Conservation (phyloP, 371 early-diverging fungal genomes). For the Mucor circinelloides region DNA sequence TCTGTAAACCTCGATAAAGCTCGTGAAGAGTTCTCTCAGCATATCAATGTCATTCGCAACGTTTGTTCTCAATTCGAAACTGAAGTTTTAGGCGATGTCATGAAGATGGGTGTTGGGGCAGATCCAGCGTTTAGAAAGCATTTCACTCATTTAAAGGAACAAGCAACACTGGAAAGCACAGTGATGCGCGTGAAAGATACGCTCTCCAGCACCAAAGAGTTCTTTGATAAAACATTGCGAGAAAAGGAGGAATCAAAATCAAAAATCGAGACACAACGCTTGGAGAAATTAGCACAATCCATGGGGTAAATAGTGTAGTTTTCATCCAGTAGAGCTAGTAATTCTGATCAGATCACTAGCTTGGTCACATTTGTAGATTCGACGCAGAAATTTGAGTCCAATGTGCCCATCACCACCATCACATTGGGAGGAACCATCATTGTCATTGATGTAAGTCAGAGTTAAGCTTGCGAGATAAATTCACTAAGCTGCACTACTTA, state of each 20-base stretch:
- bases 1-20: conserved; percentile 52
- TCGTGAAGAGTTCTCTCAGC: conserved; percentile 52
- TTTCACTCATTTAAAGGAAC: conserved; percentile 61
- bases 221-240: conserved; percentile 43
- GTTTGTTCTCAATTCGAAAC: conserved; percentile 62
- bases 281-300: conserved; percentile 44
- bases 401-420: conserved; percentile 50
- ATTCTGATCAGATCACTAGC: background rate
- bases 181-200: conserved; percentile 51
- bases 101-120: conserved; percentile 57
- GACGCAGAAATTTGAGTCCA: conserved; percentile 42
- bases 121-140: conserved; percentile 60
- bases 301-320: conserved; percentile 32
- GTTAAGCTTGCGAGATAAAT: background rate
- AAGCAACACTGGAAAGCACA: conserved; percentile 55
- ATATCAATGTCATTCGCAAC: conserved; percentile 55
- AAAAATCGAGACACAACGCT: conserved; percentile 36
- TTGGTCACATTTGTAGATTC: conserved; percentile 58
- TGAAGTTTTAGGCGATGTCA: conserved; percentile 61
- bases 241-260: conserved; percentile 50
- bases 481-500: conserved; percentile 16
- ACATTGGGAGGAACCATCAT: conserved; percentile 62
- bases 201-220: conserved; percentile 44
- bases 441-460: conserved; percentile 57
- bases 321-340: background rate